Evolutionary conservation across 2,329 filamentous ascomycete genomes (phyloP).

Genomic region (Lizonia empirigonia): DNA sequence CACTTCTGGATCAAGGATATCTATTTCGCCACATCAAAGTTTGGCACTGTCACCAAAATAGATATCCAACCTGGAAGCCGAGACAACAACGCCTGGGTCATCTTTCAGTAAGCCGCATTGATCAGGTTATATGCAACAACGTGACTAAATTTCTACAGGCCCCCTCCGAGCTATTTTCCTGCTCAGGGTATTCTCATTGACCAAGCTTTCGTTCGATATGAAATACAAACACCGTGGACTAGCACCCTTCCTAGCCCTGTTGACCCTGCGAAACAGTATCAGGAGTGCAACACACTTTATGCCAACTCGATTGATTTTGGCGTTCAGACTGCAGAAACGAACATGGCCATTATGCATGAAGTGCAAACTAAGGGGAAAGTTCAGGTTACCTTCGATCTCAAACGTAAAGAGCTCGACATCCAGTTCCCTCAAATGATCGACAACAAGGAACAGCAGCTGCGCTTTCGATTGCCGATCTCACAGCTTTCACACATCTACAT

Average conservation of each 20-base stretch:
- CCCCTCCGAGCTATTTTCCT: constrained; percentile 20
- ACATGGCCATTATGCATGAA: constrained; percentile 66
- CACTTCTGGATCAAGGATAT: constrained; percentile 27
- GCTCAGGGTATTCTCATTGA: constrained; percentile 14
- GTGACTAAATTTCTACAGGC: constrained; percentile 16
- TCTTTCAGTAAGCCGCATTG: constrained; percentile 28
- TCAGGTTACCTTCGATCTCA: constrained; percentile 51
- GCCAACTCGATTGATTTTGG: constrained; percentile 66
- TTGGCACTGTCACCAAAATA: constrained; percentile 39
- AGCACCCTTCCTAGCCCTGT: constrained; percentile 30
- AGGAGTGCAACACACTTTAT: constrained; percentile 32
- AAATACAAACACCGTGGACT: constrained; percentile 4
- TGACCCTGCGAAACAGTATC: constrained; percentile 28
- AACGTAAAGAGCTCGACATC: constrained; percentile 52
- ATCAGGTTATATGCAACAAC: neutral
- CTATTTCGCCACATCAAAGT: constrained; percentile 27
- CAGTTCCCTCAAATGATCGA: constrained; percentile 49
- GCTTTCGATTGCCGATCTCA: constrained; percentile 54
- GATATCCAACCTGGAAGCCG: constrained; percentile 25
- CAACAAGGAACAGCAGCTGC: constrained; percentile 36
- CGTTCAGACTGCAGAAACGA: constrained; percentile 57
- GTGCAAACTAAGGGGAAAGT: constrained; percentile 37
- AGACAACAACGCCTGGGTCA: constrained; percentile 27
- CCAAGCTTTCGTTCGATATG: constrained; percentile 6
- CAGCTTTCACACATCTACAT: constrained; percentile 51